These are phyloP conservation scores for Wallacemonas sp. DNA, from an alignment of 208 protist species.

Conservation along the genomic window DNA sequence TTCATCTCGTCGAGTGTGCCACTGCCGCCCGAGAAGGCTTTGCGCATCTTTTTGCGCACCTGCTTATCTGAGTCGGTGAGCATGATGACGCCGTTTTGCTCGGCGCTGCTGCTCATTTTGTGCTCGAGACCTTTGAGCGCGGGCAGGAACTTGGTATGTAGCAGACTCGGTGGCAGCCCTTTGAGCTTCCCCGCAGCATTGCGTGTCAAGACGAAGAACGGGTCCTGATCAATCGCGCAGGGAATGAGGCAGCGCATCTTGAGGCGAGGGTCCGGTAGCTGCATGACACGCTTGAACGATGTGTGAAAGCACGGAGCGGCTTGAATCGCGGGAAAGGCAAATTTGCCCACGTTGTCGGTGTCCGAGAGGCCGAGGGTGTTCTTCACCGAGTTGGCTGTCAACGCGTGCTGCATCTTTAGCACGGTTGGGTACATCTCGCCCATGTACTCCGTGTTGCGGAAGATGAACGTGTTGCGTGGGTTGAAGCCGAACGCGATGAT, in stretches of 20 bases:
- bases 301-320: constrained; percentile 96
- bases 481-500: constrained; percentile 99
- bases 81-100: constrained; percentile 93
- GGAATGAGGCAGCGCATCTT: constrained; percentile 97
- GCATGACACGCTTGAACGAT: constrained; percentile 95
- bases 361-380: constrained; percentile 95
- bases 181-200: constrained; percentile 94
- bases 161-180: constrained; percentile 92
- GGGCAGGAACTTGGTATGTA: constrained; percentile 98
- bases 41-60: constrained; percentile 96
- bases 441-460: constrained; percentile 98
- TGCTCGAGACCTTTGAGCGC: constrained; percentile 93
- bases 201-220: constrained; percentile 98
- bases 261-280: constrained; percentile 19
- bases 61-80: constrained; percentile 95
- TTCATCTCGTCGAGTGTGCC: constrained; percentile 96
- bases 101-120: constrained; percentile 98
- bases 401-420: constrained; percentile 87
- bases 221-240: constrained; percentile 97
- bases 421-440: constrained; percentile 96
- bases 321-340: constrained; percentile 97
- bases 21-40: constrained; percentile 97
- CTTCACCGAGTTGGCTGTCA: constrained; percentile 93
- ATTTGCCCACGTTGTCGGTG: constrained; percentile 94
- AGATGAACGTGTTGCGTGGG: constrained; percentile 98